Evolutionary conservation across 164 flowering plant species (phyloP), one percentile per base, ranked within the genome.

Genomic region (Vitis amurensis): DNA sequence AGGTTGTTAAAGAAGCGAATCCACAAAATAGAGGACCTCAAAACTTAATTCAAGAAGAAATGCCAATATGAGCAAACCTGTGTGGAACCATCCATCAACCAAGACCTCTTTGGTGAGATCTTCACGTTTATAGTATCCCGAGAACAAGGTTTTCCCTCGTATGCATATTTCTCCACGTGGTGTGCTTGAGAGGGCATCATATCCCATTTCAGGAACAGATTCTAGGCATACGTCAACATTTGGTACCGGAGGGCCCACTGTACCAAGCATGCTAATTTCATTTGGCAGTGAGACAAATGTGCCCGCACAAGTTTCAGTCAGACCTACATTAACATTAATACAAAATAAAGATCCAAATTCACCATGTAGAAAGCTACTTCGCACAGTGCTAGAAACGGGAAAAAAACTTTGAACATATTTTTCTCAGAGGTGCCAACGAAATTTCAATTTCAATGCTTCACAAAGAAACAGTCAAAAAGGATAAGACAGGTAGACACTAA

Each of bases 191-290:
- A 86, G 89, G 15, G 99, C 98, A 81, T 96, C 96, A 73, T 96
- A 96, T n/a, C 80, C 89, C 99, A 96, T 96, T 67, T 96, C 99
- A 55, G 98, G 98, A 71, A 96, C 97, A 71, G 98, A 96, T 79
- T 92, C 98, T 17, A 96, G 80, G 80, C 97, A 78, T 16, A 87
- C 85, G 69, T 96, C 99, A 30, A 96, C 91, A 76, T 89, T 85
- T 67, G 98, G 97, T 27, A 89, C 80, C 2, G 99, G 99, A 55
- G 97, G 98, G 7, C 99, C 99, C 47, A 96, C 99, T 8, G 98
- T 92, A 50, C 97, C 99, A 71, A 92, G 84, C 99, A 92, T 92
- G 56, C 81, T 50, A 37, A 80, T 31, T 71, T 92, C 91, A 79
- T 96, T 80, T 64, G 98, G 97, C 2, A 86, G 68, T 37, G 97